Percentiles rank a stretch among this genome's conserved stretches.
These are phyloP conservation scores for Tricholomella constricta DNA, from an alignment of 768 basidiomycete genomes.

Conservation along the genomic window DNA sequence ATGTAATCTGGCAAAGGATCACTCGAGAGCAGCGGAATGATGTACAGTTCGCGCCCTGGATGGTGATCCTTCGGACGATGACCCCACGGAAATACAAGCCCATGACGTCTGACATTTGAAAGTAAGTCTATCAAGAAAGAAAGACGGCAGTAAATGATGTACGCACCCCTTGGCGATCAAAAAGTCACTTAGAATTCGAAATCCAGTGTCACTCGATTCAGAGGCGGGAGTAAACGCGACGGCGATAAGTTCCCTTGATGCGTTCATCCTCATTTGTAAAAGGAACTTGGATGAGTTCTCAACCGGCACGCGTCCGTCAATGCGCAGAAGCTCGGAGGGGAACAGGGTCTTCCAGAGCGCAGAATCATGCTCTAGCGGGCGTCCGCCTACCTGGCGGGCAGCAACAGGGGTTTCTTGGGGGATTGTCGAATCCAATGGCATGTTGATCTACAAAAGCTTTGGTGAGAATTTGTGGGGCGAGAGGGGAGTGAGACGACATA, in stretches of 20 bases:
- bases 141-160: constrained; percentile 2
- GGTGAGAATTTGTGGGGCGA: not conserved
- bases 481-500: constrained; percentile 32
- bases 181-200: constrained; percentile 65
- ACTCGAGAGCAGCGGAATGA: constrained; percentile 70
- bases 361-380: constrained; percentile 55
- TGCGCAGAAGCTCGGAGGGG: constrained; percentile 65
- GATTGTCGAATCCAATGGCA: constrained; percentile 76
- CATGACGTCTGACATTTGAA: constrained; percentile 65
- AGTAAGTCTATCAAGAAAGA: constrained; percentile 11
- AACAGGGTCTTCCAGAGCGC: constrained; percentile 77
- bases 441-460: constrained; percentile 55
- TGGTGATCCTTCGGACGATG: constrained; percentile 67
- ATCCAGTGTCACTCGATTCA: constrained; percentile 46
- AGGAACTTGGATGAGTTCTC: constrained; percentile 79
- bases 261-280: constrained; percentile 74
- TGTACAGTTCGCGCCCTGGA: constrained; percentile 85
- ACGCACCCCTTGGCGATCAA: constrained; percentile 73
- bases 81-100: constrained; percentile 87
- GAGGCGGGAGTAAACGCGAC: constrained; percentile 66
- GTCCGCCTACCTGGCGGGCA: constrained; percentile 82
- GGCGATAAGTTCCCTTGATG: constrained; percentile 76
- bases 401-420: constrained; percentile 66
- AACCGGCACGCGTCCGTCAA: constrained; percentile 83
- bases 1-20: constrained; percentile 82